A percentile compares a stretch with the other conserved stretches of the same genome.
These are phyloP conservation scores for Malania oleifera DNA, from an alignment of 164 flowering plant genomes.

Conservation along the genomic window DNA sequence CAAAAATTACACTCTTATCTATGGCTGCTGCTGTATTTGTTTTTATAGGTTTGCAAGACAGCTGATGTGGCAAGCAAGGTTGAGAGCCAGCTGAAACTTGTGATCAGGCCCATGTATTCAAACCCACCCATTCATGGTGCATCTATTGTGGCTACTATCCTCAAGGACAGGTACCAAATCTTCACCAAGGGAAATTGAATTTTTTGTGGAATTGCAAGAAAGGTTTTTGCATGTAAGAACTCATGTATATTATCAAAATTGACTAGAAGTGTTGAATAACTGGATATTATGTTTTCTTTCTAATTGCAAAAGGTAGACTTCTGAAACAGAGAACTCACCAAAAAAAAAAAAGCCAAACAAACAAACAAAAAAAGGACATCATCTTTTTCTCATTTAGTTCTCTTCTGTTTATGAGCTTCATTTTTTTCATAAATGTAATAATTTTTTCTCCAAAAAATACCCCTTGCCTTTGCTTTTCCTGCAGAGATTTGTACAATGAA, in stretches of 20 bases:
- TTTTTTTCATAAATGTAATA: no score
- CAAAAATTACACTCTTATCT: neutral
- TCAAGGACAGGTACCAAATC: slow-evolving; percentile 61
- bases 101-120: slow-evolving; percentile 97
- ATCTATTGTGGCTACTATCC: slow-evolving; percentile 89
- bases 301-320: no score
- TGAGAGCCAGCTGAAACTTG: slow-evolving; percentile 97
- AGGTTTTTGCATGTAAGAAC: no score
- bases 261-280: no score
- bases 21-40: neutral
- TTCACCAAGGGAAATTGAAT: no score
- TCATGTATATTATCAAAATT: no score
- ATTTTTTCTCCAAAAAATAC: neutral
- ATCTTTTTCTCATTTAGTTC: neutral
- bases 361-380: no score
- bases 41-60: slow-evolving; percentile 63
- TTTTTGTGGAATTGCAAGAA: neutral
- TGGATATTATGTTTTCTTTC: no score
- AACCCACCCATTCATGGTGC: slow-evolving; percentile 99
- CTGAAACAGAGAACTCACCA: no score
- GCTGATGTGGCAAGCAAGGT: slow-evolving; percentile 84
- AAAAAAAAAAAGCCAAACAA: no score
- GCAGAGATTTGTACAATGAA: slow-evolving; percentile 73
- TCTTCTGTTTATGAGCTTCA: no score
- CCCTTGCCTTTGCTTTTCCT: slow-evolving; percentile 2